Evolutionary conservation across 331 rosid genomes (phyloP), one percentile per base, ranked within the genome.

Genomic region (Acacia pycnantha): DNA sequence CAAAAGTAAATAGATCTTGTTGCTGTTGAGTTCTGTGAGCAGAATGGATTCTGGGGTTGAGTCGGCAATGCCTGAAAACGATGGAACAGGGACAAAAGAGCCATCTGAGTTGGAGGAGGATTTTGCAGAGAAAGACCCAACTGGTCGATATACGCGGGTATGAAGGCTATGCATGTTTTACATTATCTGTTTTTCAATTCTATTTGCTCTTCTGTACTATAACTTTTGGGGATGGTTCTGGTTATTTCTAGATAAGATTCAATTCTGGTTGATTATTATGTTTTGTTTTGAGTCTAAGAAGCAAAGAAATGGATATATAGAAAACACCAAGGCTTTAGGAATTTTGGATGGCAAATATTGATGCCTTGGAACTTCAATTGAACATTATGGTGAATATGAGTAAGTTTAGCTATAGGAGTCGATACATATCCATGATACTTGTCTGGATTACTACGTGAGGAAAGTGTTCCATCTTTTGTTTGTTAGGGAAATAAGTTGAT

Each of bases 61-160:
- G 51, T 86, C 84, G 54, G 81, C 85, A 62, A 48, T 79, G 82
- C 84, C 84, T 15, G 12, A 11, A 41, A 50, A 73, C 50, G 76
- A 81, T 85, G 89, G 74, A 71, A 47, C 77, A 79, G 70, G 61
- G 77, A 82, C 67, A 43, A 85, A 74, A 87, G 90, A 76, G 46
- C 82, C 83, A 85, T 83, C 47, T 8, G 83, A 87, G 68, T 78
- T 82, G 53, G 90, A 86, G 80, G 90, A 82, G 3, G 96, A 86
- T 21, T 62, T 70, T 86, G 88, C 62, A 18, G 98, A 95, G 92
- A 95, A 86, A 84, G 99, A 93, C 78, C 98, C 97, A 7, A 86
- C 96, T 4, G 92, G 95, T 64, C 90, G 94, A 58, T 95, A 95
- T 79, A 72, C 87, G 58, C 92, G 96, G 97, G 99, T 95, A 91